Base-by-base conservation (phyloP, 2,329 filamentous ascomycete genomes). In the Cercospora nicotianae region DNA sequence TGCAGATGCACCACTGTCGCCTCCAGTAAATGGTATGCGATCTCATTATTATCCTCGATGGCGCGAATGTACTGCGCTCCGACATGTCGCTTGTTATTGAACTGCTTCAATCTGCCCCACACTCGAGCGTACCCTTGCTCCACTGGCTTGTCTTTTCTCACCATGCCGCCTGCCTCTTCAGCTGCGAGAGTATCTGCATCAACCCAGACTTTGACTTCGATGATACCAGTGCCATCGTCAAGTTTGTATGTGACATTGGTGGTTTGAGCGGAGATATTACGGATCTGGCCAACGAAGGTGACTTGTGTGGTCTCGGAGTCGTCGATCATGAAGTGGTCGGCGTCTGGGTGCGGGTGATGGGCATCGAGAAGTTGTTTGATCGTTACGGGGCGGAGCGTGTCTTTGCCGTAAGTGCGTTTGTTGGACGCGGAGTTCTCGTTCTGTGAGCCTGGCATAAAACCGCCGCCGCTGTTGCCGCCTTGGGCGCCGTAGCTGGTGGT, bases 301-400 rank as follows among this genome's bases (percentile, higher is more conserved):
- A 96, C 83, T 70, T 87, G 85, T 51, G 89, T 90, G 69, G 94
- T 84, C 71, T 90, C 87, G 58, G 85, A 81, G 72, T 89, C 90
- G 81, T 98, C 95, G 75, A 98, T 91, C 71, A 89, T 89, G 85
- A 96, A 95, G 71, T 77, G 73, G 39, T 93, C 90, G 65, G 89
- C 88, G 68, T 90, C 87, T 2, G 89, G 88, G 78, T 91, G 90
- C 45, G 89, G 87, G 80, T 93, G 90, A 71, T 91, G 86, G 71
- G 93, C 92, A 71, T 96, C 92, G 77, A 94, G 84, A 67, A 97
- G 87, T 81, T 99, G 95, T 81, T 97, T 97, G 81, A 98, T 92
- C 10, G 95, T 99, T 58, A 97, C 91, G 0, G 95, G 94, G 55
- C 95, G 91, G 63, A 99, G 87, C 20, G 93, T 94, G 75, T 97